A percentile compares a stretch with the other conserved stretches of the same genome.
These are phyloP conservation scores for Arachis monticola DNA, from an alignment of 331 rosid species.

Conservation along the genomic window DNA sequence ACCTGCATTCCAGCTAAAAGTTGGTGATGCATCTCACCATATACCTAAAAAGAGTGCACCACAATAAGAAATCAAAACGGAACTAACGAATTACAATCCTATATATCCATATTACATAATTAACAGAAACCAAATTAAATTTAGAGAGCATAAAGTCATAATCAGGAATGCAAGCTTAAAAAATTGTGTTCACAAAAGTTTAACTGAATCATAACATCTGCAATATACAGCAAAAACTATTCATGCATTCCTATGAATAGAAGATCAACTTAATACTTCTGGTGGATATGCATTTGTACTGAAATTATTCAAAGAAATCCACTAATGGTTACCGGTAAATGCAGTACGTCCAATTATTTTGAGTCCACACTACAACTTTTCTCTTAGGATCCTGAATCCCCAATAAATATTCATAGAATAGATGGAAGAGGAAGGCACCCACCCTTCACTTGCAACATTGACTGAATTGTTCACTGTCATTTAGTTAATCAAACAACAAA, in stretches of 20 bases:
- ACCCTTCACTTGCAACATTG: constrained; percentile 88
- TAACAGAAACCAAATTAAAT: neutral
- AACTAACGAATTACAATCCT: constrained; percentile 3
- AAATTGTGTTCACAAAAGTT: neutral
- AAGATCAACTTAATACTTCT: constrained; percentile 57
- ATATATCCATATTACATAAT: neutral
- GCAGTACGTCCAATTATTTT: constrained; percentile 93
- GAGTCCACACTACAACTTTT: constrained; percentile 28
- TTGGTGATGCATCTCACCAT: constrained; percentile 73
- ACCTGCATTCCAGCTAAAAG: constrained; percentile 95
- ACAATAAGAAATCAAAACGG: constrained; percentile 27
- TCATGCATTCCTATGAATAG: constrained; percentile 15
- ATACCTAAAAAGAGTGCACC: constrained; percentile 57
- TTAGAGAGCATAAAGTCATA: neutral
- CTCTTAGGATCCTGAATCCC: neutral
- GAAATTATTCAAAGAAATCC: constrained; percentile 72
- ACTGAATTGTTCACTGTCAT: constrained; percentile 69
- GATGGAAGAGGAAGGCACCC: constrained; percentile 38
- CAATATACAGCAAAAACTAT: neutral
- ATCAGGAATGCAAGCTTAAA: neutral
- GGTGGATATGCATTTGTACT: constrained; percentile 62
- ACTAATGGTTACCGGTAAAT: constrained; percentile 75
- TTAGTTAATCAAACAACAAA: too few species aligned
- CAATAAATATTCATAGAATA: constrained; percentile 6
- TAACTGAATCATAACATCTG: too few species aligned